A percentile compares a stretch with the other conserved stretches of the same genome.
Evolutionary conservation across 1,284 basidiomycete species (phyloP).

Genomic region (Trichosporon sp.): DNA sequence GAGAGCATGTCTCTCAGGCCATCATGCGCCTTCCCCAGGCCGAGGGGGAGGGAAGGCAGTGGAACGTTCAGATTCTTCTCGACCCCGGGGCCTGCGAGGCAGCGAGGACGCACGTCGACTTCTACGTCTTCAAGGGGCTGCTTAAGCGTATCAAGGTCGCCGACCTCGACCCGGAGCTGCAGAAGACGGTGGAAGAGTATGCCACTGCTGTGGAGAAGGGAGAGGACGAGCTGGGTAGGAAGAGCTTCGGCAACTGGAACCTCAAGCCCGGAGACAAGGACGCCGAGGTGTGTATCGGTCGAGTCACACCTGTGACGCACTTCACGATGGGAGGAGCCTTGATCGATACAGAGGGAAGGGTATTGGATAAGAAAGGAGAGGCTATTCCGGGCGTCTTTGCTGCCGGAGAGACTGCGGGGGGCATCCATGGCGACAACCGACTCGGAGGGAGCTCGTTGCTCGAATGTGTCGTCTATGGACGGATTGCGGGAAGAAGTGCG

Average conservation of each 20-base stretch:
- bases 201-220: neutral
- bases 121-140: constrained; percentile 19
- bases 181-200: constrained; percentile 7
- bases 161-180: neutral
- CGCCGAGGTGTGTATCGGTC: constrained; percentile 10
- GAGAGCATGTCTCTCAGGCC: neutral
- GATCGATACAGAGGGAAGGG: constrained; percentile 4
- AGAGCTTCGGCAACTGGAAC: constrained; percentile 6
- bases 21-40: neutral
- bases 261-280: constrained; percentile 5
- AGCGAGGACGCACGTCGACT: constrained; percentile 9
- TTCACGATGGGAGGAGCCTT: constrained; percentile 16
- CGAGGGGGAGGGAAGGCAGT: neutral
- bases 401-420: constrained; percentile 16
- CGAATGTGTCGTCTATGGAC: constrained; percentile 17
- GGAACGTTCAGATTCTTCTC: constrained; percentile 11
- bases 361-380: neutral
- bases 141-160: neutral
- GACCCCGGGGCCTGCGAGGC: constrained; percentile 11
- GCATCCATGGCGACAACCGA: constrained; percentile 17
- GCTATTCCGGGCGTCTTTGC: constrained; percentile 7
- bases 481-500: constrained; percentile 8
- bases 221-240: constrained; percentile 5
- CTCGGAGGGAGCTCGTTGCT: constrained; percentile 13
- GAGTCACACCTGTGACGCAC: constrained; percentile 13